phyloP scores from a whole-genome alignment of 2,329 filamentous ascomycete species.

The Fusarium euwallaceae region DNA sequence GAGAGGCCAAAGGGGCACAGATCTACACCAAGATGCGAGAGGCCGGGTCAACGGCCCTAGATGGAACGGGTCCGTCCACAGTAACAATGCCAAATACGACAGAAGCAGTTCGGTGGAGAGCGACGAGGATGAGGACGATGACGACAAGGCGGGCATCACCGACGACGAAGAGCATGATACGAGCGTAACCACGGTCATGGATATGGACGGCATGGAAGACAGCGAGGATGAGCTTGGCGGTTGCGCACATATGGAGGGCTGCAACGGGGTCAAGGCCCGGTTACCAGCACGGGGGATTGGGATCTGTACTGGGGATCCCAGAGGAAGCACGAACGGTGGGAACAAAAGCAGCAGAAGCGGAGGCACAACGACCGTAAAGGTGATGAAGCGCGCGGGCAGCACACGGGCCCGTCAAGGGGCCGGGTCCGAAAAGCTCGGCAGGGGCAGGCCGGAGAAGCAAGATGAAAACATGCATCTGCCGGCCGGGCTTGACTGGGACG shows the following conservation, averaged over 20 bases:
- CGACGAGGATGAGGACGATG: constrained; percentile 22
- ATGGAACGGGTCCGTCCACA: constrained; percentile 15
- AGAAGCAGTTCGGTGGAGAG: constrained; percentile 18
- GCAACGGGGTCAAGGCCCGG: background rate
- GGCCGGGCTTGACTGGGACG: constrained; percentile 24
- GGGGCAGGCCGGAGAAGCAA: constrained; percentile 22
- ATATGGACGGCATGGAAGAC: constrained; percentile 20
- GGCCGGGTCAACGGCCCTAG: constrained; percentile 19
- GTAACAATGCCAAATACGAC: constrained; percentile 11
- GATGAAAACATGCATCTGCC: constrained; percentile 1
- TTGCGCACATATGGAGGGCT: constrained; percentile 12
- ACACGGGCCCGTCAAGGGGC: constrained; percentile 21
- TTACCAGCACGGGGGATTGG: background rate
- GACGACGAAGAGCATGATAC: constrained; percentile 26
- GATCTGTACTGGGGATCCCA: constrained; percentile 4
- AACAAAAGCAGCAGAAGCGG: background rate
- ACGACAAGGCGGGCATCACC: constrained; percentile 19
- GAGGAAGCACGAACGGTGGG: constrained; percentile 4
- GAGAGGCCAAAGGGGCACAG: constrained; percentile 16
- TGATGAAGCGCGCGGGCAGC: constrained; percentile 34
- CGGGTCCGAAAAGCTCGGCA: constrained; percentile 17
- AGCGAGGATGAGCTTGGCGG: constrained; percentile 43
- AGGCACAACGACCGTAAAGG: constrained; percentile 3
- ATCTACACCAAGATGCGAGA: constrained; percentile 27
- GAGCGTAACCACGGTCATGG: constrained; percentile 27